A percentile compares a stretch with the other conserved stretches of the same genome.
phyloP scores from a whole-genome alignment of 805 yeast genomes.

The Lachancea thermotolerans region DNA sequence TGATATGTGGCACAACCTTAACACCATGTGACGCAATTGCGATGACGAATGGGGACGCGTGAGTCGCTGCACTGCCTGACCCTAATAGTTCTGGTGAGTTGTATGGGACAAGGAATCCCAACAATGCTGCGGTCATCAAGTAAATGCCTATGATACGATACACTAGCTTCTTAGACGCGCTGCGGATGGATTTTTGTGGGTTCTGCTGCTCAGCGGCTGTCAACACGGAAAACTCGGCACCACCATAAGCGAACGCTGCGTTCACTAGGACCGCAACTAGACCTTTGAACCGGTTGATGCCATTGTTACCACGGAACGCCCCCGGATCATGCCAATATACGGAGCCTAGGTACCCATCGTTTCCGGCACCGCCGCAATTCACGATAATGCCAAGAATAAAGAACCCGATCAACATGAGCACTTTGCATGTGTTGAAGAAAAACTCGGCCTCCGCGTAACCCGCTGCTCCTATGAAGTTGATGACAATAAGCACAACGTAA shows the following conservation, averaged over 20 bases:
- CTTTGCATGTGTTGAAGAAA: slow-evolving; percentile 58
- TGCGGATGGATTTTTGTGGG: slow-evolving; percentile 50
- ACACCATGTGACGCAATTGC: slow-evolving; percentile 56
- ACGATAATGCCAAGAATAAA: slow-evolving; percentile 45
- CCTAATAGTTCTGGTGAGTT: slow-evolving; percentile 40
- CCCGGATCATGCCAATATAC: slow-evolving; percentile 50
- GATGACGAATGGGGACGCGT: slow-evolving; percentile 63
- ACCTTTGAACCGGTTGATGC: slow-evolving; percentile 47
- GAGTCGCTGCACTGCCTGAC: slow-evolving; percentile 35
- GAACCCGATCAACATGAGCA: slow-evolving; percentile 54
- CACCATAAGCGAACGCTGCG: slow-evolving; percentile 57
- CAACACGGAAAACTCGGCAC: slow-evolving; percentile 53
- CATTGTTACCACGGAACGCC: slow-evolving; percentile 35
- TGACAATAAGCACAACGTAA: slow-evolving; percentile 37
- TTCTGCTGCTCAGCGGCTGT: slow-evolving; percentile 54
- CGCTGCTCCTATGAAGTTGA: slow-evolving; percentile 46
- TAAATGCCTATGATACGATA: slow-evolving; percentile 49
- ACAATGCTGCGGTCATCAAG: slow-evolving; percentile 40
- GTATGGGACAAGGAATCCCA: slow-evolving; percentile 51
- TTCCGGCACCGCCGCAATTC: slow-evolving; percentile 37
- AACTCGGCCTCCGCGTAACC: slow-evolving; percentile 62
- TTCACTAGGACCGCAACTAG: slow-evolving; percentile 45
- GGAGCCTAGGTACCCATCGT: slow-evolving; percentile 43
- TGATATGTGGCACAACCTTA: slow-evolving; percentile 59
- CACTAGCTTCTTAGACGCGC: slow-evolving; percentile 48